phyloP scores from a whole-genome alignment of 495 filamentous ascomycete genomes.

The Aspergillus hancockii region DNA sequence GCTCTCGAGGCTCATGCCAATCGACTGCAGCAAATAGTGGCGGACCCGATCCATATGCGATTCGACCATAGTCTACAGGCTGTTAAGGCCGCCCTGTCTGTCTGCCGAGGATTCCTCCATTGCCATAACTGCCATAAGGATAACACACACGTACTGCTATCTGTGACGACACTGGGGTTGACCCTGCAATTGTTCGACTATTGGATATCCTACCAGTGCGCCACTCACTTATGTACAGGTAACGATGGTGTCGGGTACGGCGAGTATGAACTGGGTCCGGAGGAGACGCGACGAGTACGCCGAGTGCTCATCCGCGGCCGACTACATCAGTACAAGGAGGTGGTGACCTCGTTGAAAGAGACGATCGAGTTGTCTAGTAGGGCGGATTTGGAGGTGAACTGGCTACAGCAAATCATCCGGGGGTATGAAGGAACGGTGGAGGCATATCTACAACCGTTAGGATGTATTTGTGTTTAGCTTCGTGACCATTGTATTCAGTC shows the following conservation, averaged over 20 bases:
- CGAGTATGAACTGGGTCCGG: constrained; percentile 39
- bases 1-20: constrained; percentile 37
- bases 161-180: constrained; percentile 36
- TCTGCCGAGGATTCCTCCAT: constrained; percentile 39
- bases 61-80: constrained; percentile 43
- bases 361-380: constrained; percentile 19
- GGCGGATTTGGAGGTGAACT: constrained; percentile 18
- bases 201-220: constrained; percentile 34
- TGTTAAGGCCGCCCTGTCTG: constrained; percentile 35
- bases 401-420: constrained; percentile 36
- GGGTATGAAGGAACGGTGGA: constrained; percentile 38
- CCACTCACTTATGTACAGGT: constrained; percentile 11
- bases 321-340: constrained; percentile 33
- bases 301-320: constrained; percentile 33
- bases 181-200: constrained; percentile 40
- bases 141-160: constrained; percentile 31
- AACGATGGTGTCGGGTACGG: constrained; percentile 34
- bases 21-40: constrained; percentile 36
- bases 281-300: constrained; percentile 38
- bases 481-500: background rate
- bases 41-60: constrained; percentile 30
- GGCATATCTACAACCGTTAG: constrained; percentile 33
- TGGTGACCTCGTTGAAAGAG: constrained; percentile 28
- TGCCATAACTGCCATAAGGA: constrained; percentile 41
- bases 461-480: constrained; percentile 34